Evolutionary conservation across 2,329 filamentous ascomycete genomes (phyloP), one percentile per base, ranked within the genome.

Genomic region (Xylariales sp.): DNA sequence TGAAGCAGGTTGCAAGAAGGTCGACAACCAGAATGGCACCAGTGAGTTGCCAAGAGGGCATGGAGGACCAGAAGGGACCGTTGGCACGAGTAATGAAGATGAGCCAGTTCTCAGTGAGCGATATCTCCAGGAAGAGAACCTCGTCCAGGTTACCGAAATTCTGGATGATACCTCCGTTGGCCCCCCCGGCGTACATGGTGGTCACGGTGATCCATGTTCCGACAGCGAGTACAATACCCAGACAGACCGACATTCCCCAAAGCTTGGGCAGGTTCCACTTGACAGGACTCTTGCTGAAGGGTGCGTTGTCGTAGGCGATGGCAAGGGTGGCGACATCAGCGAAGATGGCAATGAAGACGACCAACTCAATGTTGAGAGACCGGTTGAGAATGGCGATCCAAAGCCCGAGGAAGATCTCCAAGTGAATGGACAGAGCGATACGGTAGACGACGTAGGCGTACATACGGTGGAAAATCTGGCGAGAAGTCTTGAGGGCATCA

Each of bases 401-500:
- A 45, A 94, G 79, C 63, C 88, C 88, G 38, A 95, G 78, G 76
- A 89, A 95, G 62, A 94, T 86, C 70, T 93, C 88, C 60, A 95
- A 76, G 64, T 95, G 89, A 51, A 95, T 81, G 12, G 88, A 95
- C 58, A 95, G 71, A 36, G 89, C 88, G 59, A 95, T 95, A 78
- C 89, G 87, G 74, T 95, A 95, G 58, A 95, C 86, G 52, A 95
- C 87, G 72, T 95, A 95, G 46, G 88, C 86, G 70, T 95, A 93
- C 88, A 95, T 95, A 58, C 89, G 87, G 71, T 95, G 88, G 76
- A 95, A 95, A 65, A 95, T 95, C 66, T 94, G 88, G 58, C 89
- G 86, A 22, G 88, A 91, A 52, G 86, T 94, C 74, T 95, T 95
- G 54, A 95, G 78, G 46, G 88, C 88, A 63, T 94, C 88, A 57